Base-by-base conservation (phyloP, 2,329 filamentous ascomycete species). In the Aspergillus sp. region DNA sequence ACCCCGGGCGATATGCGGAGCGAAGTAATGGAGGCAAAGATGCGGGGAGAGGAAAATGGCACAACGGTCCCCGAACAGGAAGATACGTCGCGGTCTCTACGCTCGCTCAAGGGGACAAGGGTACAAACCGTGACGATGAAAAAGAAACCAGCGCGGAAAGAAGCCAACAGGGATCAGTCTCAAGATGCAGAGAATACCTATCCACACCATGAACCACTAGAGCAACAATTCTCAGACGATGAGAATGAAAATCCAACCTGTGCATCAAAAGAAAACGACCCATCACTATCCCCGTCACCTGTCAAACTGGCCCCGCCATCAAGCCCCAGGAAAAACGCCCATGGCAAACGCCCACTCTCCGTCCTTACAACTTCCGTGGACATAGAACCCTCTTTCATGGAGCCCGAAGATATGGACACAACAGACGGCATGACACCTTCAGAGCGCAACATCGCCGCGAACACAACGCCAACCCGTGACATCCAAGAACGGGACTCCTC, bases 1-100 rank as follows among this genome's bases (percentile, higher is more conserved):
- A 75, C 86, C 17, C 83, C 83, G 1, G 57, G 61, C 17, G 73
- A 76, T 13, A 60, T 86, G 53, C 70, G 65, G 50, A 69, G 69
- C 1, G 73, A 73, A 11, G 84, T 83, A 2, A 65, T 66, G 17
- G 81, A 85, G 60, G 85, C 85, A 12, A 84, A 82, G 68, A 73
- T 73, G 58, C 71, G 82, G 51, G 83, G 82, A 3, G 82, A 84
- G 63, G 83, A 83, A 65, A 61, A 70, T 61, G 63, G 65, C 9
- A 63, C 68, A 9, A 61, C 63, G 5, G 57, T 68, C 9, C 56
- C 64, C 8, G 65, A 71, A 45, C 64, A 72, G 46, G 64, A 71
- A 20, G 62, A 69, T 5, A 65, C 66, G 17, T 48, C 61, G 3
- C 63, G 57, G 33, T 44, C 53, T 1, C 30, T 61, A 39, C 56